Conservation (phyloP, 805 yeast genomes). For the Zygosaccharomyces siamensis region DNA sequence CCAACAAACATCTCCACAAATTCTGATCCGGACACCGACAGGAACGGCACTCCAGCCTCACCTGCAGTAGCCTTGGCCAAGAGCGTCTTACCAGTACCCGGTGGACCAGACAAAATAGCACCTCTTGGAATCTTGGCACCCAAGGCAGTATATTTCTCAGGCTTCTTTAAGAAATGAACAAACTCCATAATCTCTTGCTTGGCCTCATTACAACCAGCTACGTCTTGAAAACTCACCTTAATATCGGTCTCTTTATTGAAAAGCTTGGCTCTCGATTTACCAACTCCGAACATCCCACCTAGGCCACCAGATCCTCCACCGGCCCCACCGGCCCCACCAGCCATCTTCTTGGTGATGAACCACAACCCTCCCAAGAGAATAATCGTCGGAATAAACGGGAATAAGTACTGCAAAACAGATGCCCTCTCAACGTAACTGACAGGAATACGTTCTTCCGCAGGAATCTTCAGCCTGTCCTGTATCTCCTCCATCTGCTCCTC, state of each 20-base stretch:
- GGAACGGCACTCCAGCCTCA: slow-evolving; percentile 92
- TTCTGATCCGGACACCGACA: slow-evolving; percentile 88
- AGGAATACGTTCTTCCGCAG: slow-evolving; percentile 69
- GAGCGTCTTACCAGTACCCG: slow-evolving; percentile 94
- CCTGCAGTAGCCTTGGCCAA: slow-evolving; percentile 95
- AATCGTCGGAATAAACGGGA: slow-evolving; percentile 76
- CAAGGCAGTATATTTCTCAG: slow-evolving; percentile 73
- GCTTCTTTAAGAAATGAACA: slow-evolving; percentile 82
- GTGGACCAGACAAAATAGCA: slow-evolving; percentile 90
- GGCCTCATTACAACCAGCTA: slow-evolving; percentile 93
- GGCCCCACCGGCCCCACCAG: slow-evolving; percentile 28
- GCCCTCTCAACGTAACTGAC: slow-evolving; percentile 68
- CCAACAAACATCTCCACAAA: slow-evolving; percentile 97
- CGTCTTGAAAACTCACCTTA: slow-evolving; percentile 78
- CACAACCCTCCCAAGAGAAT: slow-evolving; percentile 71
- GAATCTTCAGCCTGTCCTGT: slow-evolving; percentile 65
- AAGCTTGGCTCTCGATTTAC: slow-evolving; percentile 72
- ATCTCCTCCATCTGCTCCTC: slow-evolving; percentile 75
- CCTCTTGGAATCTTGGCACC: slow-evolving; percentile 97
- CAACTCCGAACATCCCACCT: slow-evolving; percentile 70
- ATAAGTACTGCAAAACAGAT: slow-evolving; percentile 54
- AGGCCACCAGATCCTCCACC: slow-evolving; percentile 51
- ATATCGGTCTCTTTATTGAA: slow-evolving; percentile 82
- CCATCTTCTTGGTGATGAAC: slow-evolving; percentile 41
- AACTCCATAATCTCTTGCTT: slow-evolving; percentile 95